Evolutionary conservation across 106 monocot genomes (phyloP), one percentile per base, ranked within the genome.

Genomic region (Vanilla planifolia): DNA sequence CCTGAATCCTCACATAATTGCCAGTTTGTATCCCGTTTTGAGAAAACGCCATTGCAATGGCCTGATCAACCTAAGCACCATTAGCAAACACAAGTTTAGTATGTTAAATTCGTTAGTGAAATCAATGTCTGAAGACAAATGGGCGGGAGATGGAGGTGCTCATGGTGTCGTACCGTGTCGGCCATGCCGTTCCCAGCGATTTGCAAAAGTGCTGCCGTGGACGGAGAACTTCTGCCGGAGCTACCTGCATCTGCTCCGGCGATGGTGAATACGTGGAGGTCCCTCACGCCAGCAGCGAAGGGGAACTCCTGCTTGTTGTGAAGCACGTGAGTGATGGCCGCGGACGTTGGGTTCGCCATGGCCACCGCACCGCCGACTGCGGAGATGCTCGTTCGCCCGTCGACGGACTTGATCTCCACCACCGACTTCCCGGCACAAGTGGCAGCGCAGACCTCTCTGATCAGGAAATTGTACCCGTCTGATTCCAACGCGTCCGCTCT

Each of bases 271-370:
- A 93, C 89, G 11, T 89, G 63, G 27, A 93, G 72, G 40, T 95
- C 89, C 17, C 80, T 80, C 22, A 86, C 67, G 27, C 78, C 70
- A 23, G 62, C 43, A 22, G 73, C 86, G 24, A 80, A 70, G 0
- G 94, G 94, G 73, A 89, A 95, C 71, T 95, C 94, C 55, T 65
- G 66, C 75, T 73, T 77, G 83, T 95, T 95, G 65, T 95, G 89
- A 15, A 95, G 83, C 22, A 95, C 94, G 68, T 95, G 94, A 14
- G 94, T 89, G 42, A 95, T 77, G 2, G 89, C 94, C 14, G 80
- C 76, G 3, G 89, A 85, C 9, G 89, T 78, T 4, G 94, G 94
- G 59, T 95, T 95, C 27, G 68, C 78, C 67, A 75, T 84, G 22
- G 75, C 82, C 24, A 81, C 43, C 6, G 63, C 67, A 10, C 75